A percentile compares a stretch with the other conserved stretches of the same genome.
Conservation (phyloP, 305 asterid species). For the Vinca major region DNA sequence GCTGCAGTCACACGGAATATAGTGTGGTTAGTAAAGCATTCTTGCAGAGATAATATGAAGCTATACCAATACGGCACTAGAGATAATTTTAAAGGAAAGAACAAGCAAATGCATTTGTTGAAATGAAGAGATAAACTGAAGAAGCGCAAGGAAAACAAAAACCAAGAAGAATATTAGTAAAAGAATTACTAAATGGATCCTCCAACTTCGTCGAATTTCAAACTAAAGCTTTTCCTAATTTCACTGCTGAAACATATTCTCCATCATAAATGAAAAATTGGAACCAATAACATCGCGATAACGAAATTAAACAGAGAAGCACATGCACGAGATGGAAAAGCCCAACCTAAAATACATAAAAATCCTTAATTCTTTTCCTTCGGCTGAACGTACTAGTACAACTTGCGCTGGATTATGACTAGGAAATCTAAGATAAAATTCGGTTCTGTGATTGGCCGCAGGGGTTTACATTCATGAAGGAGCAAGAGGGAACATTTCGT, state of each 20-base stretch:
- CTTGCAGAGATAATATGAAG: background rate
- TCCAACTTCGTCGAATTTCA: background rate
- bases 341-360: no score
- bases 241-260: background rate
- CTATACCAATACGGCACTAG: background rate
- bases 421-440: no score
- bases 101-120: background rate
- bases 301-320: background rate
- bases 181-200: background rate
- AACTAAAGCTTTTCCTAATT: background rate
- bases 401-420: no score
- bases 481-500: no score
- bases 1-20: conserved; percentile 40
- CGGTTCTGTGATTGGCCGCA: no score
- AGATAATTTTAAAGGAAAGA: background rate
- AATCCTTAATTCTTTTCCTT: no score
- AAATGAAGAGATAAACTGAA: background rate
- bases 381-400: no score
- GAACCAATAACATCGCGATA: background rate
- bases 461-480: no score
- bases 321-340: background rate
- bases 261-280: background rate
- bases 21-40: background rate
- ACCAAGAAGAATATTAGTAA: background rate
- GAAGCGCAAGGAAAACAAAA: background rate